phyloP scores from a whole-genome alignment of 2,329 filamentous ascomycete species.

The Colletotrichum theobromicola region DNA sequence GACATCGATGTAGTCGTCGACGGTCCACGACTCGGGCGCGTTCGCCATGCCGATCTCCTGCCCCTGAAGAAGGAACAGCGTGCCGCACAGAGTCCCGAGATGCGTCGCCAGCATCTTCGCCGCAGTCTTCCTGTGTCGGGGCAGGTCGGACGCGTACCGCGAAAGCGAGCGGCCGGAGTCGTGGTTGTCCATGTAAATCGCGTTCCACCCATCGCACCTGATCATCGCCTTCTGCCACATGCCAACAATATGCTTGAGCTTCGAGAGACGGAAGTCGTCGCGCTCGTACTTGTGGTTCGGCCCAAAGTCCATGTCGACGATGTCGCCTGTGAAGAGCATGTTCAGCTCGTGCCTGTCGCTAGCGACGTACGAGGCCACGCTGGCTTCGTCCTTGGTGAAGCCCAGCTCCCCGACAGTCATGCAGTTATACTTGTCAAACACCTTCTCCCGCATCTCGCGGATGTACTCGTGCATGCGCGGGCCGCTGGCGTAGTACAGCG shows the following conservation, averaged over 20 bases:
- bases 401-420: constrained; percentile 63
- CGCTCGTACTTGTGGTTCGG: constrained; percentile 42
- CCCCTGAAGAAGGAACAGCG: constrained; percentile 54
- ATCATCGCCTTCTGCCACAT: constrained; percentile 43
- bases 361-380: constrained; percentile 53
- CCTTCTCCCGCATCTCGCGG: constrained; percentile 50
- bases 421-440: constrained; percentile 55
- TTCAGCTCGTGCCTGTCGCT: constrained; percentile 41
- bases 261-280: constrained; percentile 38
- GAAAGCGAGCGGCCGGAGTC: constrained; percentile 58
- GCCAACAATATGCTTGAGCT: constrained; percentile 37
- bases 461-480: constrained; percentile 60
- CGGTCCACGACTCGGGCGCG: constrained; percentile 43
- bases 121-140: constrained; percentile 38
- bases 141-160: constrained; percentile 48
- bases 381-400: constrained; percentile 45
- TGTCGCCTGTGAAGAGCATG: constrained; percentile 31
- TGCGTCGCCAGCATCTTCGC: constrained; percentile 54
- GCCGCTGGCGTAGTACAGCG: constrained; percentile 55
- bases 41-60: constrained; percentile 60
- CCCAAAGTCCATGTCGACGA: constrained; percentile 41
- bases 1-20: constrained; percentile 48
- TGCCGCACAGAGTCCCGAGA: constrained; percentile 45
- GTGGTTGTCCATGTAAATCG: constrained; percentile 61
- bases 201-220: constrained; percentile 49